phyloP scores from a whole-genome alignment of 768 basidiomycete species.

The Amanita fuliginea region DNA sequence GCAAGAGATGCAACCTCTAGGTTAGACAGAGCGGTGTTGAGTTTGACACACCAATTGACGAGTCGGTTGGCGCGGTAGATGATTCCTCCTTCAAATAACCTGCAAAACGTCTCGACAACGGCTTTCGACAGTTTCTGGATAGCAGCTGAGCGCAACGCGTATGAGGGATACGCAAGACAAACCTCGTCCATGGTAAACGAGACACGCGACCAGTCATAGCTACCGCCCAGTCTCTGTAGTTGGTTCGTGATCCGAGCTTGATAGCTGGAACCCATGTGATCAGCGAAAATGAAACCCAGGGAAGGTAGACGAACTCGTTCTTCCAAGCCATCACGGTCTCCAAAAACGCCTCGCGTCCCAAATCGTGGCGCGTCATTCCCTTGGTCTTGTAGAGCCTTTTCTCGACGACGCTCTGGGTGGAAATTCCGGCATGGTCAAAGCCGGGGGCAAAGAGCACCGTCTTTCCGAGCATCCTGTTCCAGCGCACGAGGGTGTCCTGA shows the following conservation, averaged over 20 bases:
- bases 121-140: slow-evolving; percentile 68
- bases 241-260: slow-evolving; percentile 90
- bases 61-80: slow-evolving; percentile 93
- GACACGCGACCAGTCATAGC: slow-evolving; percentile 88
- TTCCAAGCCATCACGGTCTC: slow-evolving; percentile 95
- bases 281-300: neutral
- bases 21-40: slow-evolving; percentile 97
- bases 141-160: neutral
- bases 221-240: slow-evolving; percentile 79
- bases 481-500: slow-evolving; percentile 83
- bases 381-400: slow-evolving; percentile 78
- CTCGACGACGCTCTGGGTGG: slow-evolving; percentile 96
- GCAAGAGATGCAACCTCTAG: slow-evolving; percentile 52
- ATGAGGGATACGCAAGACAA: neutral
- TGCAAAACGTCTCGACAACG: slow-evolving; percentile 86
- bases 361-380: slow-evolving; percentile 80
- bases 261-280: slow-evolving; percentile 41
- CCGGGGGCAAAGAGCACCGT: slow-evolving; percentile 87
- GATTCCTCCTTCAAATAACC: slow-evolving; percentile 82
- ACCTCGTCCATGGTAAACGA: slow-evolving; percentile 96
- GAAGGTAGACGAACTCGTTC: slow-evolving; percentile 55
- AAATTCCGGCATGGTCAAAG: slow-evolving; percentile 97
- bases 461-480: slow-evolving; percentile 96
- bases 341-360: slow-evolving; percentile 89
- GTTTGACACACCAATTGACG: slow-evolving; percentile 94